Evolutionary conservation across 305 asterid species (phyloP).

Genomic region (Fraxinus latifolia): DNA sequence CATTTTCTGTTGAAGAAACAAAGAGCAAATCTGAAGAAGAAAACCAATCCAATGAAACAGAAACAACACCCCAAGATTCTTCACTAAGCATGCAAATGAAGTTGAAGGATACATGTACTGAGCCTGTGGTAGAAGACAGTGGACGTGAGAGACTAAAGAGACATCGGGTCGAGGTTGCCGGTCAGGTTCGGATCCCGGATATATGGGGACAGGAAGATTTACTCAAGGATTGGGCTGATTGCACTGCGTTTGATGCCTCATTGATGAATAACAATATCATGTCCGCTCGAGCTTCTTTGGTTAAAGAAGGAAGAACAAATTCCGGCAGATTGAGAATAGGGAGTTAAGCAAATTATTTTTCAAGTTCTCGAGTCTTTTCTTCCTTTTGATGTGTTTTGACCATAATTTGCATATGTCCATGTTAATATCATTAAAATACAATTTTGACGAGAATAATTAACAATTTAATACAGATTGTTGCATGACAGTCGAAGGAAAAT

Average conservation of each 20-base stretch:
- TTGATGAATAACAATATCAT: constrained; percentile 35
- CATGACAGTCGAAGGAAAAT: not conserved
- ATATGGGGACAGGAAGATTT: constrained; percentile 63
- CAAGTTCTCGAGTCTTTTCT: not conserved
- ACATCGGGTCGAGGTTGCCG: constrained; percentile 59
- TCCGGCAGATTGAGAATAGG: constrained; percentile 29
- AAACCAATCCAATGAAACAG: not conserved
- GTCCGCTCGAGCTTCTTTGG: constrained; percentile 60
- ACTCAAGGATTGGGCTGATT: constrained; percentile 64
- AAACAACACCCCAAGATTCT: not conserved
- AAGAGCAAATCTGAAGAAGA: not conserved
- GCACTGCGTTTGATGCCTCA: constrained; percentile 42
- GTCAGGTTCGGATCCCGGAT: constrained; percentile 65
- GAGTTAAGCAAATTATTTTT: constrained; percentile 10
- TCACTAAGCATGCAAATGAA: not conserved
- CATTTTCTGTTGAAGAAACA: constrained; percentile 4
- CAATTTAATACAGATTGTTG: not conserved
- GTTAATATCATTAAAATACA: not conserved
- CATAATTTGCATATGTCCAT: not conserved
- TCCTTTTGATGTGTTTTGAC: not conserved
- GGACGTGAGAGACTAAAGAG: constrained; percentile 62
- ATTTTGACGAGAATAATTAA: not conserved
- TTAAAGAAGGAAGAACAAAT: constrained; percentile 40
- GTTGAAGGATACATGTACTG: not conserved
- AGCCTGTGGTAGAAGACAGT: constrained; percentile 18